Base-by-base conservation (phyloP, 2,329 filamentous ascomycete species). In the Teratosphaeria zuluensis region DNA sequence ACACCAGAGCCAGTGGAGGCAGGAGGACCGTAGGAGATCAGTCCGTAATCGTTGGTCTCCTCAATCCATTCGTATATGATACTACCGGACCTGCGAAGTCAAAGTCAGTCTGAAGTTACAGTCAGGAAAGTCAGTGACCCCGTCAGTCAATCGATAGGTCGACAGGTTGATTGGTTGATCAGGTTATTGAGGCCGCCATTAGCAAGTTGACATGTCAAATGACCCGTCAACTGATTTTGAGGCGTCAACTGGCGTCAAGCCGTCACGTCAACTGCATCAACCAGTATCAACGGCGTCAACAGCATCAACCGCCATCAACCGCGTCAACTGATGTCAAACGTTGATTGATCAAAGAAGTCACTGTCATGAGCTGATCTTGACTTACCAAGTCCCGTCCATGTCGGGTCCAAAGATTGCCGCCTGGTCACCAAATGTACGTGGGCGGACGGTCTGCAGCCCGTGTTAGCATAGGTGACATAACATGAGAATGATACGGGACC, bases 21-120 rank as follows among this genome's bases (percentile, higher is more conserved):
- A 24, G 79, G 75, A 3, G 81, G 76, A 0, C 87, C 89, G 70
- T 95, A 95, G 21, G 81, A 85, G 66, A 95, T 68, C 38, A 95
- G 78, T 46, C 90, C 90, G 72, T 95, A 95, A 68, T 89, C 74
- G 73, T 95, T 95, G 55, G 81, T 78, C 73, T 95, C 90, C 61
- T 92, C 77, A 62, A 95, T 90, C 90, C 90, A 95, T 71, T 95
- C 90, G 74, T 95, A 95, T 64, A 95, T 80, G 62, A 95, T 91
- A 56, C 88, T 81, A 57, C 90, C 90, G 56, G 88, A 91, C 67
- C 55, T 31, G 52, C 12, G 28, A 9, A n/a, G 16, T 31, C n/a
- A 31, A 21, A 31, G 28, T 35, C 52, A 31, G 52, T 11, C 6
- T 24, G 16, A 32, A 14, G 19, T 21, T 24, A 30, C 11, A 52